Base-by-base conservation (phyloP, 176 grass and related monocot species). In the Oryza rufipogon region DNA sequence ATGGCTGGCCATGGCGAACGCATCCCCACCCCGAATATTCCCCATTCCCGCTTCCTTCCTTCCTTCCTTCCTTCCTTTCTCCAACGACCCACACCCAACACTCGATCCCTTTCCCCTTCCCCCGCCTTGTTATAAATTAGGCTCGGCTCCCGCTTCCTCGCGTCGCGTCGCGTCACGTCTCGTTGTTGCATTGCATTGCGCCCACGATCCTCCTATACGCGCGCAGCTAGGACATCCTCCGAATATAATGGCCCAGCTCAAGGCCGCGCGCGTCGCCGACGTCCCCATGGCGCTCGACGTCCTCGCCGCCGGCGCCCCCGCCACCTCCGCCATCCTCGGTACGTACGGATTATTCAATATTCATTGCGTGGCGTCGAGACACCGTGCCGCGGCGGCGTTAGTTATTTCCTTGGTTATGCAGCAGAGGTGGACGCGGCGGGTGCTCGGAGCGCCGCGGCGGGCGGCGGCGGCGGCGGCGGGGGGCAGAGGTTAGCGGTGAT, bases 211-310 rank as follows among this genome's bases (percentile, higher is more conserved):
- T 33, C 33, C 33, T 33, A 33, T 33, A 33, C 19, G 58, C 58
- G 20, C 20, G 58, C 20, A 23, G 58, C 58, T 51, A 51, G 48
- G 48, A 51, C 48, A 51, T 51, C 48, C 12, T 4, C 48, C 48
- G 14, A 49, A 4, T 49, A 3, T 76, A 80, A 93, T 95, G 93
- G 89, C 93, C 4, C 84, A 70, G 70, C 76, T 95, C 66, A 98
- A 94, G 70, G 96, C 96, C 32, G 91, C 84, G 17, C 89, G 92
- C 82, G 91, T 89, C 85, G 83, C 96, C 81, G 83, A 89, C 70
- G 87, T 98, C 34, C 93, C 89, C 3, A 72, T 23, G 58, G 58
- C 30, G 3, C 77, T 92, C 10, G 91, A 92, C 89, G 89, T 80
- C 73, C 74, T 90, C 68, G 80, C 58, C 58, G 84, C 73, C 17